phyloP scores from a whole-genome alignment of 495 filamentous ascomycete genomes.

The Aspergillus mulundensis region DNA sequence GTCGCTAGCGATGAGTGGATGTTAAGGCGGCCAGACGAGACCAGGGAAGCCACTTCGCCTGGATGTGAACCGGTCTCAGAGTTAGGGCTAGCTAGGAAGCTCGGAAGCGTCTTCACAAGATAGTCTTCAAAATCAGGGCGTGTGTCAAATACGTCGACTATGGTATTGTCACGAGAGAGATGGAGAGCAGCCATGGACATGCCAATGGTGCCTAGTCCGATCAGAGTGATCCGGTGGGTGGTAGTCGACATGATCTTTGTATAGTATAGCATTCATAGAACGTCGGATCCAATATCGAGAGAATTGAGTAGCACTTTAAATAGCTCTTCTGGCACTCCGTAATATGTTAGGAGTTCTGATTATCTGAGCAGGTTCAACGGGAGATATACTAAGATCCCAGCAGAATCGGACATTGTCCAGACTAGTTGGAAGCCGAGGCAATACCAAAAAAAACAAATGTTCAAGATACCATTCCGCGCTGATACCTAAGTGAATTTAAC shows the following conservation, averaged over 20 bases:
- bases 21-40: slow-evolving; percentile 28
- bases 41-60: slow-evolving; percentile 15
- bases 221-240: slow-evolving; percentile 43
- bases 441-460: not conserved
- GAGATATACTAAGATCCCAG: not conserved
- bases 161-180: slow-evolving; percentile 37
- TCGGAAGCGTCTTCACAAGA: slow-evolving; percentile 37
- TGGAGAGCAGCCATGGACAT: slow-evolving; percentile 57
- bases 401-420: not conserved
- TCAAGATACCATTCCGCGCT: too few relatives aligned
- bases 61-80: not conserved
- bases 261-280: not conserved
- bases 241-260: slow-evolving; percentile 17
- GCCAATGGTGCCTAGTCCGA: slow-evolving; percentile 58
- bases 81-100: slow-evolving; percentile 13
- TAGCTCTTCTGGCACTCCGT: too few relatives aligned
- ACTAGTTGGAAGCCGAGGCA: not conserved
- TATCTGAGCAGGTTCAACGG: not conserved
- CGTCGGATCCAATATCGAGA: not conserved
- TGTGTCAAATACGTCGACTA: slow-evolving; percentile 50
- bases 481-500: too few relatives aligned
- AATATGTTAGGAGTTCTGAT: too few relatives aligned
- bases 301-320: too few relatives aligned
- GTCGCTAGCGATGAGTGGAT: slow-evolving; percentile 33
- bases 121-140: slow-evolving; percentile 47